phyloP scores from a whole-genome alignment of 192 early-diverging fungal species.

The Coemansia sp. region DNA sequence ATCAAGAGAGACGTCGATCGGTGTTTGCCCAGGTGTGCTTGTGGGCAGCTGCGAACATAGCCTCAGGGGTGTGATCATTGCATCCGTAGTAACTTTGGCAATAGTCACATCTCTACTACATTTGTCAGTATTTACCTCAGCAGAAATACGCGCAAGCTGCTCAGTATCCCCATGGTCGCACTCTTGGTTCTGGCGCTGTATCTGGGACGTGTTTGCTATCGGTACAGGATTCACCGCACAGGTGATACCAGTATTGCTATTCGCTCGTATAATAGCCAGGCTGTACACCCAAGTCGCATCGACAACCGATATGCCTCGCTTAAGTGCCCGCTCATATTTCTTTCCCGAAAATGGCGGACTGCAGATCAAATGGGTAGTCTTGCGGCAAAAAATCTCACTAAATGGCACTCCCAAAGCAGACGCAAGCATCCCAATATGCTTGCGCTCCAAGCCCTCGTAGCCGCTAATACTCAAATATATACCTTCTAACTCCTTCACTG shows the following conservation, averaged over 20 bases:
- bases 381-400: slow-evolving; percentile 57
- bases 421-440: slow-evolving; percentile 55
- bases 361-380: slow-evolving; percentile 72
- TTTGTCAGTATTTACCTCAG: neutral
- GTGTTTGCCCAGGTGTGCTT: slow-evolving; percentile 43
- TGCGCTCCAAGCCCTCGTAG: slow-evolving; percentile 58
- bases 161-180: neutral
- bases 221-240: neutral
- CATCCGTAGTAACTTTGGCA: neutral
- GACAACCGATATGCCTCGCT: slow-evolving; percentile 68
- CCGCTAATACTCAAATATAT: slow-evolving; percentile 57
- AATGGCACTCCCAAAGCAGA: slow-evolving; percentile 46
- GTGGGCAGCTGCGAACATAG: neutral
- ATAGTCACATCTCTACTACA: neutral
- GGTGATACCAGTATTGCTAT: neutral
- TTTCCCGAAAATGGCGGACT: slow-evolving; percentile 58
- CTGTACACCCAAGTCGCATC: slow-evolving; percentile 58
- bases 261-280: slow-evolving; percentile 11
- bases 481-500: neutral
- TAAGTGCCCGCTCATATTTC: slow-evolving; percentile 72
- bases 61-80: slow-evolving; percentile 15
- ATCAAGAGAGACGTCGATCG: slow-evolving; percentile 44
- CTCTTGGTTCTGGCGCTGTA: neutral
- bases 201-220: neutral
- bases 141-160: neutral